Conservation (phyloP, 2,329 filamentous ascomycete genomes). For the Nemania serpens region DNA sequence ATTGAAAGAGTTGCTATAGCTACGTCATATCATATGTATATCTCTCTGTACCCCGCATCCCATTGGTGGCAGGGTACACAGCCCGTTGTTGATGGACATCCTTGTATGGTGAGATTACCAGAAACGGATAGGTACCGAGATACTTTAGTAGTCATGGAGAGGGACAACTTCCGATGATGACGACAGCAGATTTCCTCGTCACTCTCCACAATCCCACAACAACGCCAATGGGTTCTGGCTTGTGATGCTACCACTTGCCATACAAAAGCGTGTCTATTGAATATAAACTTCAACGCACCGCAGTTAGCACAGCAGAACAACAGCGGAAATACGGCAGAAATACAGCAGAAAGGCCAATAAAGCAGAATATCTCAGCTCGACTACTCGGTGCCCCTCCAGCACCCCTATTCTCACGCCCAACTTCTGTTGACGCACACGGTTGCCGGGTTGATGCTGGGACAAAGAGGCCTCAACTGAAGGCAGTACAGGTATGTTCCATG, state of each 20-base stretch:
- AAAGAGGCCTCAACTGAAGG: constrained; percentile 8
- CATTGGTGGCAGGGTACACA: constrained; percentile 4
- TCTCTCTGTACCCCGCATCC: constrained; percentile 2
- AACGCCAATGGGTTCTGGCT: constrained; percentile 5
- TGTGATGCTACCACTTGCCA: constrained; percentile 27
- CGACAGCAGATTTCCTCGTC: constrained; percentile 20
- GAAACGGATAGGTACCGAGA: constrained; percentile 14
- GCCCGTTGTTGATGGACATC: background rate
- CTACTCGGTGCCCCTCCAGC: background rate
- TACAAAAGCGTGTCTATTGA: background rate
- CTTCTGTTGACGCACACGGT: constrained; percentile 18
- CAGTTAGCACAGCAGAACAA: too few relatives aligned
- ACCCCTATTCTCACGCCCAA: background rate
- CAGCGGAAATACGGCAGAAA: background rate
- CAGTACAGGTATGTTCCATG: background rate
- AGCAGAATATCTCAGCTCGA: background rate
- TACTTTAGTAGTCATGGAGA: background rate
- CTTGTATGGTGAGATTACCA: constrained; percentile 2
- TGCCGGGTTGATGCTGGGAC: constrained; percentile 14
- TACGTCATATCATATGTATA: constrained; percentile 16
- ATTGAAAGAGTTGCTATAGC: background rate
- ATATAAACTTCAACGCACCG: background rate
- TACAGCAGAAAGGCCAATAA: constrained; percentile 1
- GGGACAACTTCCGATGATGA: constrained; percentile 24
- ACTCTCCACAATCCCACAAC: background rate